Evolutionary conservation across 257 asterid species (phyloP).

Genomic region (Capsicum rhomboideum): DNA sequence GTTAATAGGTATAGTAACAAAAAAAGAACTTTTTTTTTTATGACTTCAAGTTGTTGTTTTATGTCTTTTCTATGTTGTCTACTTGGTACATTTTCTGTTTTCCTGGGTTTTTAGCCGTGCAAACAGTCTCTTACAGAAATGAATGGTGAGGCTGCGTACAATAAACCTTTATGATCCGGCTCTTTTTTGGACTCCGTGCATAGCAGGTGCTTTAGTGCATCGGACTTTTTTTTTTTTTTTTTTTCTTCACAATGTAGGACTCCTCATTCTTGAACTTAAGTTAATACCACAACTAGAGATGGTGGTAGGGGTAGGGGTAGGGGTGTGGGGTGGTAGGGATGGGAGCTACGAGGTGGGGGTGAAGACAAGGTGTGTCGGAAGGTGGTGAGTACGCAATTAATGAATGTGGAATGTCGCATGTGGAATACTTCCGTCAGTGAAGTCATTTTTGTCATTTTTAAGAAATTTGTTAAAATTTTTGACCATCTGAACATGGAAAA

Average conservation of each 20-base stretch:
- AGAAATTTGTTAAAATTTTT: background rate
- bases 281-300: background rate
- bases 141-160: too few species aligned
- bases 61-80: background rate
- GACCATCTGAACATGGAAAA: too few species aligned
- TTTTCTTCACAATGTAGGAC: background rate
- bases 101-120: too few species aligned
- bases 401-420: accelerated
- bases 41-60: background rate
- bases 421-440: accelerated
- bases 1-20: conserved; percentile 25
- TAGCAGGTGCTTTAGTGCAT: too few species aligned
- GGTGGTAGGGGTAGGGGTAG: background rate
- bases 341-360: background rate
- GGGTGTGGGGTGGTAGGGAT: background rate
- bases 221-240: too few species aligned
- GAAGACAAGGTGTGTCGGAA: background rate
- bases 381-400: background rate
- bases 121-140: too few species aligned
- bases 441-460: background rate
- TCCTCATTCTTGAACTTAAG: background rate
- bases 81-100: too few species aligned
- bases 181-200: too few species aligned
- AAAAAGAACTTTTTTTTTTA: background rate
- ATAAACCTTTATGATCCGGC: too few species aligned